These are phyloP conservation scores for Termitomyces sp. DNA, from an alignment of 768 basidiomycete genomes.

Conservation along the genomic window DNA sequence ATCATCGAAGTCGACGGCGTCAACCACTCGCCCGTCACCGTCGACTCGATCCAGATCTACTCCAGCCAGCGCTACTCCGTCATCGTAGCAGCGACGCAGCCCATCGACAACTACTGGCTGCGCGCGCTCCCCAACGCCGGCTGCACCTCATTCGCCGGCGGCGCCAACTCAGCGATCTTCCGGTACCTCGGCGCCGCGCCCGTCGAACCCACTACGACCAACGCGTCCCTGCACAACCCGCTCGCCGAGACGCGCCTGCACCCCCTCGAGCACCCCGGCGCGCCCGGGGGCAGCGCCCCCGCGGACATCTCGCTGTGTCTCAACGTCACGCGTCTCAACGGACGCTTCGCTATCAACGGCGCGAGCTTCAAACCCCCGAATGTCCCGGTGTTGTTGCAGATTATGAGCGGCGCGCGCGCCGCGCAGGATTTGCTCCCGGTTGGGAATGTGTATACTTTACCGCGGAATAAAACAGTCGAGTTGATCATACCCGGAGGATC, in stretches of 20 bases:
- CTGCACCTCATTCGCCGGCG: not conserved
- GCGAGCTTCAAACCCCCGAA: not conserved
- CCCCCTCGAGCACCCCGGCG: not conserved
- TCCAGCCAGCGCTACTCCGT: slow-evolving; percentile 1
- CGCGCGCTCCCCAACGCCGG: not conserved
- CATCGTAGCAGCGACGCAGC: not conserved
- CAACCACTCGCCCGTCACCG: not conserved
- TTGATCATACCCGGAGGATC: slow-evolving; percentile 31
- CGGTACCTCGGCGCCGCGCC: not conserved
- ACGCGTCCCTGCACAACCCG: not conserved
- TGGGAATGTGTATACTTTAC: slow-evolving; percentile 38
- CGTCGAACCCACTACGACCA: not conserved
- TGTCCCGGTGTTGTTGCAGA: not conserved
- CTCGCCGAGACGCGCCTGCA: not conserved
- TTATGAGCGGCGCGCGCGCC: not conserved
- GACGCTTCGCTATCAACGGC: not conserved
- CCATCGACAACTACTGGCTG: not conserved
- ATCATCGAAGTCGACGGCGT: slow-evolving; percentile 4
- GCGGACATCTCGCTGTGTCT: not conserved
- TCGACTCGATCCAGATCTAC: not conserved
- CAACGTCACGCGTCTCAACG: not conserved
- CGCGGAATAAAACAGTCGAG: slow-evolving; percentile 39
- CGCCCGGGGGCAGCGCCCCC: not conserved
- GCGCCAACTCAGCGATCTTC: not conserved
- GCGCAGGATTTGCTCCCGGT: slow-evolving; percentile 22